Evolutionary conservation across 805 yeast genomes (phyloP).

Genomic region (Ogataea trehalophila): DNA sequence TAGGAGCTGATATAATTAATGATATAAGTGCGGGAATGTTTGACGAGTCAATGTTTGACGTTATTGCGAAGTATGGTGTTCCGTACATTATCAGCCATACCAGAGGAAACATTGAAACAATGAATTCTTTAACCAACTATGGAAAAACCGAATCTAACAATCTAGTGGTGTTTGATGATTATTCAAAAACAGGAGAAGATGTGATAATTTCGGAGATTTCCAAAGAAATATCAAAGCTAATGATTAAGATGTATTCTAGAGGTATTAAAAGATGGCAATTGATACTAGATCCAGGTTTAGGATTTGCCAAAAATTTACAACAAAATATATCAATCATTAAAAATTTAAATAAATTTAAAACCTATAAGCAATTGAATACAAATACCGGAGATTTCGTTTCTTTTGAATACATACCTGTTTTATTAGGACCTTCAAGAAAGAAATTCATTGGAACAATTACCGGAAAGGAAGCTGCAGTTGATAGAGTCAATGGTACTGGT

Average conservation of each 20-base stretch:
- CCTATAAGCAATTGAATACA: constrained; percentile 32
- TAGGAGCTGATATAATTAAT: constrained; percentile 89
- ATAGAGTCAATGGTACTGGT: constrained; percentile 73
- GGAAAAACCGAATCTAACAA: constrained; percentile 27
- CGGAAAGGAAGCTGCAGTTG: constrained; percentile 47
- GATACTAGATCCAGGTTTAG: constrained; percentile 90
- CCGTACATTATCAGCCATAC: constrained; percentile 83
- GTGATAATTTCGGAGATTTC: constrained; percentile 50
- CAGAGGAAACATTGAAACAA: constrained; percentile 74
- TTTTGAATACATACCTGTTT: constrained; percentile 55
- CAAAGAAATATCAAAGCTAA: constrained; percentile 55
- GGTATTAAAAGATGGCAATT: constrained; percentile 90
- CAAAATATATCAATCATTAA: constrained; percentile 69
- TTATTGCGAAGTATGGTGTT: constrained; percentile 64
- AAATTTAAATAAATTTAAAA: constrained; percentile 41
- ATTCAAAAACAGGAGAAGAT: constrained; percentile 4
- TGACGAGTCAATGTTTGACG: constrained; percentile 61
- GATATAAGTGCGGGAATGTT: constrained; percentile 80
- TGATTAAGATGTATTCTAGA: constrained; percentile 47
- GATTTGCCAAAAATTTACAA: constrained; percentile 79
- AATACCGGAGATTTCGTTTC: constrained; percentile 30
- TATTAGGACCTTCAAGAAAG: constrained; percentile 88
- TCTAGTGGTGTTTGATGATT: constrained; percentile 11
- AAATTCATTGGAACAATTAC: constrained; percentile 76
- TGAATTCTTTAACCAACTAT: constrained; percentile 59